Evolutionary conservation across 768 basidiomycete species (phyloP).

Genomic region (Megacollybia marginata): DNA sequence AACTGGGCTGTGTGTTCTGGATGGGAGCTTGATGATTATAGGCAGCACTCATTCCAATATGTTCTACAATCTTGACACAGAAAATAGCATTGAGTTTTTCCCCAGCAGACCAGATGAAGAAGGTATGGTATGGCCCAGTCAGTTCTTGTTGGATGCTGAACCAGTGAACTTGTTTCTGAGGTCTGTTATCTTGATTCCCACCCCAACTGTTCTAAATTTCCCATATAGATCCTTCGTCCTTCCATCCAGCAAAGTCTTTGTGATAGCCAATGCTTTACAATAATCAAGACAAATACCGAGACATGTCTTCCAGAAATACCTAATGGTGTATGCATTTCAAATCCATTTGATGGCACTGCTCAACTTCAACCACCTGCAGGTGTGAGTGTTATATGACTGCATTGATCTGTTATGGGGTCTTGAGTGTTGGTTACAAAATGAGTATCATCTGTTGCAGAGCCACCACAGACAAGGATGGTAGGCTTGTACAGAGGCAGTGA

Average conservation of each 20-base stretch:
- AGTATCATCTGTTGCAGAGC: no score
- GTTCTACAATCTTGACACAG: slow-evolving; percentile 9
- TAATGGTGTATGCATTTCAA: slow-evolving; percentile 26
- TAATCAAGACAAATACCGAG: slow-evolving; percentile 24
- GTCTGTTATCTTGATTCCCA: slow-evolving; percentile 1
- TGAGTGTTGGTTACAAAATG: no score
- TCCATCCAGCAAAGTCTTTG: slow-evolving; percentile 19
- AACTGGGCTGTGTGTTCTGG: slow-evolving; percentile 12
- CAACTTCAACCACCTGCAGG: slow-evolving; percentile 23
- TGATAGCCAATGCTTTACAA: slow-evolving; percentile 25
- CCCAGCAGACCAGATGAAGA: slow-evolving; percentile 7
- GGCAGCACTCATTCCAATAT: slow-evolving; percentile 33
- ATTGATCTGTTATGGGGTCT: no score
- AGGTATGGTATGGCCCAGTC: slow-evolving; percentile 6
- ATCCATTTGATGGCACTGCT: slow-evolving; percentile 19
- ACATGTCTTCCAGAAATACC: slow-evolving; percentile 24
- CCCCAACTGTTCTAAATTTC: not conserved
- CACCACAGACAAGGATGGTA: no score
- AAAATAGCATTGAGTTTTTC: slow-evolving; percentile 15
- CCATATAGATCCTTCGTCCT: slow-evolving; percentile 5
- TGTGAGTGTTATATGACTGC: no score
- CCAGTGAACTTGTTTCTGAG: slow-evolving; percentile 15
- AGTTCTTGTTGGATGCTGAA: slow-evolving; percentile 10
- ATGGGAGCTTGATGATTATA: slow-evolving; percentile 15
- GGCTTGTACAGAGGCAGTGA: no score